phyloP scores from a whole-genome alignment of 345 rosid species.

The Citrus australasica region DNA sequence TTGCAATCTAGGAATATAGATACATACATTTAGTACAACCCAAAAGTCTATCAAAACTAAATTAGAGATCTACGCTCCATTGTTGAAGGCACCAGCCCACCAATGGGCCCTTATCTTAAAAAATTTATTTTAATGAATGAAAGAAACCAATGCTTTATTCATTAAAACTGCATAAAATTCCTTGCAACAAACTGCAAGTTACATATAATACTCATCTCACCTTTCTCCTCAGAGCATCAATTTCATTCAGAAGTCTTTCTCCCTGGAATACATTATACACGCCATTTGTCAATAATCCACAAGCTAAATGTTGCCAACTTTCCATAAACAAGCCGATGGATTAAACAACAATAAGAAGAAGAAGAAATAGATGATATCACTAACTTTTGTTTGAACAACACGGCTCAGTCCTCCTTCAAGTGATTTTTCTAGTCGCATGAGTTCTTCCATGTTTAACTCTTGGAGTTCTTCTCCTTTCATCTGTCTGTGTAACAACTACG shows the following conservation, averaged over 20 bases:
- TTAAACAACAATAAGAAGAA: background rate
- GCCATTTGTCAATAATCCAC: background rate
- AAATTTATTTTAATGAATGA: background rate
- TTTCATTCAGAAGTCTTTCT: conserved; percentile 18
- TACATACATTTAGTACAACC: too few relatives aligned
- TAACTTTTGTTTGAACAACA: conserved; percentile 31
- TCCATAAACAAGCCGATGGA: background rate
- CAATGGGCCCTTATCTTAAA: background rate
- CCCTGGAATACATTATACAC: conserved; percentile 19
- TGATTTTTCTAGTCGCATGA: conserved; percentile 67
- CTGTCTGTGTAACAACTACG: conserved; percentile 40
- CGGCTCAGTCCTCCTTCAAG: conserved; percentile 61
- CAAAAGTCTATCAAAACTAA: too few relatives aligned
- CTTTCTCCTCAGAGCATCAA: conserved; percentile 25
- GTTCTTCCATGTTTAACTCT: conserved; percentile 66
- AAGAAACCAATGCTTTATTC: background rate
- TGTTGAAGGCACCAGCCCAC: too few relatives aligned
- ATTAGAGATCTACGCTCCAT: too few relatives aligned
- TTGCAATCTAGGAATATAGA: too few relatives aligned
- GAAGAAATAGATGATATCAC: background rate
- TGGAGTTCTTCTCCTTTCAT: conserved; percentile 95
- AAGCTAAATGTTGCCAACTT: background rate
- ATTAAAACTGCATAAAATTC: background rate
- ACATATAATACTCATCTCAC: conserved; percentile 1
- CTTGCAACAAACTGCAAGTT: background rate